Evolutionary conservation across 2,329 filamentous ascomycete species (phyloP).

Genomic region (Chaetothyriales sp.): DNA sequence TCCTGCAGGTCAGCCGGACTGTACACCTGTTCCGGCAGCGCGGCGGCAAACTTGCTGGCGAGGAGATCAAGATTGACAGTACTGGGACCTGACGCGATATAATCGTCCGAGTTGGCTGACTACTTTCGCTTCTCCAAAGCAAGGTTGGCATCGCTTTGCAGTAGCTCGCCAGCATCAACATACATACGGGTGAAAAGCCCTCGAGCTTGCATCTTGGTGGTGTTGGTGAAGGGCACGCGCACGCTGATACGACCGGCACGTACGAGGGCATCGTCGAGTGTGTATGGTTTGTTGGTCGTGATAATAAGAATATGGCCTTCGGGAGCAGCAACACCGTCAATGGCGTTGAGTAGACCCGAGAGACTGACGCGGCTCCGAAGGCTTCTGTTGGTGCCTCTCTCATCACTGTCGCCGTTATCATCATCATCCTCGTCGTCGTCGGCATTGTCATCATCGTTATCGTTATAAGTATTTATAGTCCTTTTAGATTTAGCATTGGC

Average conservation of each 20-base stretch:
- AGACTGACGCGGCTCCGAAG: conserved; percentile 42
- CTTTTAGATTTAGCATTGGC: conserved; percentile 1
- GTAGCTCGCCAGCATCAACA: conserved; percentile 8
- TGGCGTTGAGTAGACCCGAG: conserved; percentile 65
- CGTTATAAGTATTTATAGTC: background rate
- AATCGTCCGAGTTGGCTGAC: background rate
- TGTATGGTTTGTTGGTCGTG: conserved; percentile 64
- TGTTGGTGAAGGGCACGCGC: conserved; percentile 43
- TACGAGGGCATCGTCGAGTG: conserved; percentile 58
- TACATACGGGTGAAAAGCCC: conserved; percentile 22
- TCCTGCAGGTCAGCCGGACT: conserved; percentile 40
- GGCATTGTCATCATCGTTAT: background rate
- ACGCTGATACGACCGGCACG: conserved; percentile 59
- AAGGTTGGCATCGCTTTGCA: background rate
- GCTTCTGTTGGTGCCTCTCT: conserved; percentile 1
- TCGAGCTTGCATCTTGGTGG: conserved; percentile 17
- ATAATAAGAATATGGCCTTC: conserved; percentile 69
- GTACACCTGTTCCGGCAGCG: conserved; percentile 33
- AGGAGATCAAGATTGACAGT: conserved; percentile 23
- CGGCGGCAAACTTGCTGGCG: conserved; percentile 30
- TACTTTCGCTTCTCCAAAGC: background rate
- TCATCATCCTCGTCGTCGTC: conserved; percentile 1
- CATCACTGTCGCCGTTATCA: conserved; percentile 8
- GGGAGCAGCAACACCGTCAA: conserved; percentile 66
- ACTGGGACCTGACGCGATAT: background rate